Base-by-base conservation (phyloP, 306 rosid species). In the Senna tora region DNA sequence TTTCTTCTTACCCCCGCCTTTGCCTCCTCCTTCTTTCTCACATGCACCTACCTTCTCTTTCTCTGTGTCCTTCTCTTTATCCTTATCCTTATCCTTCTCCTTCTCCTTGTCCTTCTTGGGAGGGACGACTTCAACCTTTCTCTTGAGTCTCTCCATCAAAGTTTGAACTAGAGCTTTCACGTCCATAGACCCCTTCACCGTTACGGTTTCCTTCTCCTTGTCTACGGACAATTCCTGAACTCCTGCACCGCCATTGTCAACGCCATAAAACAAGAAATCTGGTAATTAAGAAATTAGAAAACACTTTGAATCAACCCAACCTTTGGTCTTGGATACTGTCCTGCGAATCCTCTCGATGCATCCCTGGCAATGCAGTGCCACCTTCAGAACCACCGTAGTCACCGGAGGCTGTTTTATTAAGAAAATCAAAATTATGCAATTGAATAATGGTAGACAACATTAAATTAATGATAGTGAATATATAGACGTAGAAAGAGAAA, bases 361-460 rank as follows among this genome's bases (percentile, higher is more conserved):
- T 1, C 99, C 99, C 68, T 91, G 89, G 72, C 99, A 91, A 74
- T 94, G 97, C 5, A 89, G 69, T 3, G 67, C 65, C 80, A 94
- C 73, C 85, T 91, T 91, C 68, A 91, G 75, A 33, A 89, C 93
- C 57, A 74, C 91, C 74, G 95, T 89, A n/a, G 90, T 76, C 71
- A 85, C 86, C 57, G 83, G 85, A 65, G 87, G 72, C 98, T 92
- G 59, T 61, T 9, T 22, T 17, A 49, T 70, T 42, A 55, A 60
- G 30, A 34, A 19, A 4, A 15, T n/a, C 1, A 33, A 58, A 33
- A 57, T 34, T 7, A 39, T 15, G 15, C 7, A 36, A 25, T 25
- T 1, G 30, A 25, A 25, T 25, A 25, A 25, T 25, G 30, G 30
- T 25, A 25, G n/a, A n/a, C n/a, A n/a, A n/a, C 30, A 25, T 3